phyloP scores from a whole-genome alignment of 768 basidiomycete genomes.

The Lepiota venenata region DNA sequence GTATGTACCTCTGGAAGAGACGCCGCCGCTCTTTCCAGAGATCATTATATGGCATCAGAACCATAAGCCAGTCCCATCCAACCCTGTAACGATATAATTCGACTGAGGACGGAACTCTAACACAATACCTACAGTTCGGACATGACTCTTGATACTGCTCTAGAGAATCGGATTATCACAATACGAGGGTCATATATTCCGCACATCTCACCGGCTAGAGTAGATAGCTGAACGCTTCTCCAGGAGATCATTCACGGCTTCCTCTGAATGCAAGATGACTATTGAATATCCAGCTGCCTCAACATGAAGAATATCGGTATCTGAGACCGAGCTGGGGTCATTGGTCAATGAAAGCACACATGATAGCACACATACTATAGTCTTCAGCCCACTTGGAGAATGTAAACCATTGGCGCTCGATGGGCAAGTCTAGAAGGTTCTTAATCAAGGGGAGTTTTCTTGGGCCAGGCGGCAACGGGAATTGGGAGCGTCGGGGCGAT shows the following conservation, averaged over 20 bases:
- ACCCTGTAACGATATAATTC: constrained; percentile 12
- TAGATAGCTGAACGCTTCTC: constrained; percentile 18
- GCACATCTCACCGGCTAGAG: constrained; percentile 14
- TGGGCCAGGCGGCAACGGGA: constrained; percentile 37
- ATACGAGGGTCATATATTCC: not conserved
- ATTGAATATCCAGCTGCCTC: constrained; percentile 15
- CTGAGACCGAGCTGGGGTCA: no score
- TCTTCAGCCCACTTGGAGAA: constrained; percentile 38
- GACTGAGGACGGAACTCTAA: not conserved
- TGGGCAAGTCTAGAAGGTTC: constrained; percentile 41
- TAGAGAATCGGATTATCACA: not conserved
- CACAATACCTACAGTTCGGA: constrained; percentile 3
- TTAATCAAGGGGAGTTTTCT: constrained; percentile 39
- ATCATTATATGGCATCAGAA: constrained; percentile 19
- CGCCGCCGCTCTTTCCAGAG: constrained; percentile 21
- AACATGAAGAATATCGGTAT: constrained; percentile 14
- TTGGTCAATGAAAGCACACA: not conserved
- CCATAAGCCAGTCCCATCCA: constrained; percentile 18
- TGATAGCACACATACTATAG: constrained; percentile 24
- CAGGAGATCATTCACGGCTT: constrained; percentile 18
- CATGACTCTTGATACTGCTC: constrained; percentile 7
- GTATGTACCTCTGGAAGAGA: constrained; percentile 23
- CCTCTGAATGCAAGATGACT: constrained; percentile 15
- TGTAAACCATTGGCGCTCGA: constrained; percentile 36
- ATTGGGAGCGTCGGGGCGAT: constrained; percentile 10